Evolutionary conservation across 1,284 basidiomycete species (phyloP), one percentile per base, ranked within the genome.

Genomic region (Cystobasidium sp.): DNA sequence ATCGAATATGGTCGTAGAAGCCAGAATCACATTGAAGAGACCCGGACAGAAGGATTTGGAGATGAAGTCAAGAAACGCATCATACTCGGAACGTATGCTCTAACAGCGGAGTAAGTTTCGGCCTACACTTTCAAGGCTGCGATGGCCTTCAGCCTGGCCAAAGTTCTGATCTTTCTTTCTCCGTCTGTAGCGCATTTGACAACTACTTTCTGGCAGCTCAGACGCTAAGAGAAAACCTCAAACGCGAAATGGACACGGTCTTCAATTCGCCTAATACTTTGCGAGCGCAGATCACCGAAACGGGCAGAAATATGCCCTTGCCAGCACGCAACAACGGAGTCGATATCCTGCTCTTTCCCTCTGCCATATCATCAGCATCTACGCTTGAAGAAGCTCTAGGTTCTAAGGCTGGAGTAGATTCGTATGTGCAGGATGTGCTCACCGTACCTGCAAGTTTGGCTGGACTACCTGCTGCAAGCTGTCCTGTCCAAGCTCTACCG

Each of bases 161-260:
- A 65, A 16, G 0, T 43, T 24, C 37, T 10, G 9, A 10, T 39
- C 18, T 44, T 51, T n/a, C 61, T 58, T 20, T 47, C 47, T 5
- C 1, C 6, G 31, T 5, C 31, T 31, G 31, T 80, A 96, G 93
- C 77, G 94, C 93, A 16, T 97, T 95, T 81, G 91, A 98, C 83
- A 97, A 97, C 81, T 97, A 96, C 82, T 98, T 94, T 81, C 86
- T 98, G 3, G 92, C 96, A 83, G 94, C 97, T 0, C 90, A 94
- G 75, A 86, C 88, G 20, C 87, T 97, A 22, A 88, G 96, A 1
- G 85, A 87, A 53, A 82, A 87, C 7, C 84, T 99, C 66, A 87
- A 88, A 76, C 79, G 86, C 3, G 94, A 97, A 79, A 96, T 94
- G 78, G 85, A 91, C 77, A 78, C 81, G 0, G 87, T 90, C 24